These are phyloP conservation scores for Ramaria sp. DNA, from an alignment of 768 basidiomycete species.

Conservation along the genomic window DNA sequence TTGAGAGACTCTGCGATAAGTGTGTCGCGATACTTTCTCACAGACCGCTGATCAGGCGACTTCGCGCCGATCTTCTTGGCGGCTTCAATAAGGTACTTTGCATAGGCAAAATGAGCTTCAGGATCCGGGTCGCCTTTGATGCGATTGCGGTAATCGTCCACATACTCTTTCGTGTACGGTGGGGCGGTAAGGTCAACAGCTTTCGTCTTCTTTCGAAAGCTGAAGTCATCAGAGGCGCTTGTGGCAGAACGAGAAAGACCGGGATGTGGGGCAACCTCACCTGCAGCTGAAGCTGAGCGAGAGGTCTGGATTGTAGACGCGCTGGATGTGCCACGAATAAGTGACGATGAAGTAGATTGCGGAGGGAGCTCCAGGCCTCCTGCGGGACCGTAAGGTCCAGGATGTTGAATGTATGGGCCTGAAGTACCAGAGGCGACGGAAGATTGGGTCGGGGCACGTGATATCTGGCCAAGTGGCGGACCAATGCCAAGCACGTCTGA, in stretches of 20 bases:
- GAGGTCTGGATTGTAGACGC: constrained; percentile 4
- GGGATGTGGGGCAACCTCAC: constrained; percentile 28
- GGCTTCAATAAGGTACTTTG: constrained; percentile 98
- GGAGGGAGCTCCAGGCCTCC: background rate
- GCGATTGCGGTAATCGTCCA: constrained; percentile 93
- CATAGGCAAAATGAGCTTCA: constrained; percentile 93
- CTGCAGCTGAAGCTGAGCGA: constrained; percentile 47
- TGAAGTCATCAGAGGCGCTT: constrained; percentile 40
- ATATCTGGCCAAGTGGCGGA: constrained; percentile 37
- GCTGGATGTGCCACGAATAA: constrained; percentile 6
- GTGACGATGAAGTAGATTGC: background rate
- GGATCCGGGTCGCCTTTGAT: constrained; percentile 98
- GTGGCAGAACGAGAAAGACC: constrained; percentile 48
- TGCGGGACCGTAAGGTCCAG: constrained; percentile 16
- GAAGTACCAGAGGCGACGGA: constrained; percentile 13
- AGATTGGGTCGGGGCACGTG: constrained; percentile 22
- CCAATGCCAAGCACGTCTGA: constrained; percentile 74
- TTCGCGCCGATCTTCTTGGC: constrained; percentile 79
- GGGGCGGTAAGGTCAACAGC: constrained; percentile 74
- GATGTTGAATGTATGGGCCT: constrained; percentile 15
- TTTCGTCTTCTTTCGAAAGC: constrained; percentile 57
- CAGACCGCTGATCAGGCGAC: constrained; percentile 67
- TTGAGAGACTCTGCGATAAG: constrained; percentile 85
- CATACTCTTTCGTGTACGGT: constrained; percentile 91
- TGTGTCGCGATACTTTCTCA: constrained; percentile 83